Base-by-base conservation (phyloP, 208 protist species). In the Trichomonas gallinae region DNA sequence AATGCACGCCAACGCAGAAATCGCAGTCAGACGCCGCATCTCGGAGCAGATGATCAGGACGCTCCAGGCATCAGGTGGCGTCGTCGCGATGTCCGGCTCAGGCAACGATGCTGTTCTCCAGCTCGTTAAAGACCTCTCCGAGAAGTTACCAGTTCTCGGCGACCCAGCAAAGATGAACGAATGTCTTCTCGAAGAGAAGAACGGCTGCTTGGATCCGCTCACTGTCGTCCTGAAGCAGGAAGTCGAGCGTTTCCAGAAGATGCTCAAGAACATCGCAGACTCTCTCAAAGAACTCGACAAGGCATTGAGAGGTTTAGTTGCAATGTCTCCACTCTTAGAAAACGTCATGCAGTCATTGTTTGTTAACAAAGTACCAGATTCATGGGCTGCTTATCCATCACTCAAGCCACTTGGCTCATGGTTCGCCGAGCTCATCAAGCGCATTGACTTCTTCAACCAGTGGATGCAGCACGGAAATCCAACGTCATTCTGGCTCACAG, bases 1-100 rank as follows among this genome's bases (percentile, higher is more conserved):
- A 45, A 98, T 99, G 98, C 98, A 99, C 97, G 98, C 98, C 1
- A 99, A 99, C 97, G 99, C 99, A 17, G 99, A 99, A 97, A 98
- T 99, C 85, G 98, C 98, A 51, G 99, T 99, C 97, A 98, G 99
- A 97, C 97, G 98, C 58, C 36, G 36, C 11, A 48, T 63, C 23
- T 58, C 72, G 87, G 26, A 49, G 38, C 58, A 96, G 31, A 44
- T 88, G 11, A 49, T 87, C 21, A 34, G 10, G 11, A 58, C 81
- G 42, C 23, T 85, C 4, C 96, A 96, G 44, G 38, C n/a, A 36
- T 31, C 31, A 0, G 31, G 38, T 42, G 49, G 96, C 15, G 10
- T 11, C 11, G 6, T 17, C 21, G 36, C 46, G 3, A 91, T n/a
- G 17, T n/a, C 11, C 8, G 11, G 23, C 34, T 17, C 9, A 17